phyloP scores from a whole-genome alignment of 2,329 filamentous ascomycete species.

The Colletotrichum noveboracense region DNA sequence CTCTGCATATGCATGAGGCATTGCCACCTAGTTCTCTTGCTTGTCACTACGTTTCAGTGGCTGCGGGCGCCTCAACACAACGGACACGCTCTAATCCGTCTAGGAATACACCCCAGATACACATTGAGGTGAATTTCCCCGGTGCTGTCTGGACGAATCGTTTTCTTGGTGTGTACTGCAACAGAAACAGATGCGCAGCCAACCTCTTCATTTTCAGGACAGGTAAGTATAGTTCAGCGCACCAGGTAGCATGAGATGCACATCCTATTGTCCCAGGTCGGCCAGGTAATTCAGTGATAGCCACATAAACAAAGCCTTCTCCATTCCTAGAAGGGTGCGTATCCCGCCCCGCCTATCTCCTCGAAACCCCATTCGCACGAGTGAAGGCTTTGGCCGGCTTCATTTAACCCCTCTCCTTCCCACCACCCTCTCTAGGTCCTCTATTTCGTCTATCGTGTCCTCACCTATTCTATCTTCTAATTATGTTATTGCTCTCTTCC shows the following conservation, averaged over 20 bases:
- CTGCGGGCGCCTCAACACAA: not conserved
- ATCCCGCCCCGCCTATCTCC: too few species aligned
- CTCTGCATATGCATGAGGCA: not conserved
- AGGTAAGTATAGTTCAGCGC: not conserved
- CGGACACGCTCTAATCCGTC: not conserved
- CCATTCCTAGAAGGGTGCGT: too few species aligned
- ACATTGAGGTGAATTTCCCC: not conserved
- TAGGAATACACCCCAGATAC: not conserved
- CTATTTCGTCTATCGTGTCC: not conserved
- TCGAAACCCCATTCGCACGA: too few species aligned
- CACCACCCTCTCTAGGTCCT: not conserved
- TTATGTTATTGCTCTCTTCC: not conserved
- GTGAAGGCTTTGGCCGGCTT: too few species aligned
- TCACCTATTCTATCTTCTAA: not conserved
- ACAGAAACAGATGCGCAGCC: not conserved
- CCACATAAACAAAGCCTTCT: too few species aligned
- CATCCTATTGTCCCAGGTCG: not conserved
- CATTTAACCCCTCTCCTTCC: too few species aligned
- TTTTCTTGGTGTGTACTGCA: not conserved
- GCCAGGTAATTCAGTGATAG: too few species aligned
- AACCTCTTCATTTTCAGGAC: not conserved
- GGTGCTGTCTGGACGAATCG: not conserved
- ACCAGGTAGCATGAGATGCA: not conserved
- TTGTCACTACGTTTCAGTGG: not conserved
- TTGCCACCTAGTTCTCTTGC: not conserved